These are phyloP conservation scores for Talaromyces verruculosus DNA, from an alignment of 2,329 filamentous ascomycete species.

Conservation along the genomic window DNA sequence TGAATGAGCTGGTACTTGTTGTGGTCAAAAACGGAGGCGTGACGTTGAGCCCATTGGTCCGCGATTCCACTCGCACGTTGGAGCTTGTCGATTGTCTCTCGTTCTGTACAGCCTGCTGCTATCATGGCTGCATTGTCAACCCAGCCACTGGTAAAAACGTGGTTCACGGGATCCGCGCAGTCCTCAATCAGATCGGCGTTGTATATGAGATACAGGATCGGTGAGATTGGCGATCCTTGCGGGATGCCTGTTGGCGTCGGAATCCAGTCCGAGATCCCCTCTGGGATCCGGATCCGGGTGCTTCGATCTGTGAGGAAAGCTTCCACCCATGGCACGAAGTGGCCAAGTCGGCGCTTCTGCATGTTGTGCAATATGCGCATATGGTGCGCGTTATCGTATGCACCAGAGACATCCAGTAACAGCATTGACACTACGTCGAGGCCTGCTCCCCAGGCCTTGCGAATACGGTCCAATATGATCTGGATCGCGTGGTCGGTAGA, in stretches of 20 bases:
- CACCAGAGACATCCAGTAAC: neutral
- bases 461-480: neutral
- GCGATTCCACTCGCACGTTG: neutral
- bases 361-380: neutral
- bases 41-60: neutral
- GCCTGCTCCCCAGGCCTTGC: neutral
- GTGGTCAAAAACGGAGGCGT: neutral
- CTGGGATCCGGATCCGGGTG: neutral
- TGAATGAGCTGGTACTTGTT: conserved; percentile 1
- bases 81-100: neutral
- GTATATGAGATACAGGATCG: neutral
- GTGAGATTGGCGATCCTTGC: neutral
- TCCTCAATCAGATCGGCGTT: neutral
- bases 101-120: neutral
- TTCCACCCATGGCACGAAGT: neutral
- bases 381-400: neutral
- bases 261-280: neutral
- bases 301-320: neutral
- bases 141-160: neutral
- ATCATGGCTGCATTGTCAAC: neutral
- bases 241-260: neutral
- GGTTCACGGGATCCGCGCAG: neutral
- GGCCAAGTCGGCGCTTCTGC: neutral
- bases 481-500: neutral
- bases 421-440: neutral